Evolutionary conservation across 78 protist species (phyloP).

Genomic region (Acrasis kona): DNA sequence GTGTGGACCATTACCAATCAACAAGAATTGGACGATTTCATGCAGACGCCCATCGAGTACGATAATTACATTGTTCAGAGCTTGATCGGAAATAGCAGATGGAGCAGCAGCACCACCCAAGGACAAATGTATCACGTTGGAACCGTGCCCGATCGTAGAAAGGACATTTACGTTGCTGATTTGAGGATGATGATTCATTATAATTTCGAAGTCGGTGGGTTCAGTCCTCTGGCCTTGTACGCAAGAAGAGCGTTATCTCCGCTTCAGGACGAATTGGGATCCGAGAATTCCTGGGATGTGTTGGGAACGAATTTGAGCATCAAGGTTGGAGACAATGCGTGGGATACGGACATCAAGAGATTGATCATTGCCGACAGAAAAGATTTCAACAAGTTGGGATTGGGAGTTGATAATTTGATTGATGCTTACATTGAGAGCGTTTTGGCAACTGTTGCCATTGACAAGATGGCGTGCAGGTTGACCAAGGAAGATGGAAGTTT

Average conservation of each 20-base stretch:
- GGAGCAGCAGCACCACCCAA: slow-evolving; percentile 20
- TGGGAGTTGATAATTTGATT: slow-evolving; percentile 52
- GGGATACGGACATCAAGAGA: slow-evolving; percentile 38
- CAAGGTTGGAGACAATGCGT: not conserved
- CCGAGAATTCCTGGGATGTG: slow-evolving; percentile 30
- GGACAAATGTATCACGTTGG: slow-evolving; percentile 50
- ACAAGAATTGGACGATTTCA: slow-evolving; percentile 32
- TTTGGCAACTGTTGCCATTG: slow-evolving; percentile 39
- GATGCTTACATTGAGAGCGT: slow-evolving; percentile 43
- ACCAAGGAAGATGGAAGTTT: slow-evolving; percentile 8
- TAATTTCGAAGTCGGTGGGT: not conserved
- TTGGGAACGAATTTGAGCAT: slow-evolving; percentile 52
- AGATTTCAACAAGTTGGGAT: slow-evolving; percentile 43
- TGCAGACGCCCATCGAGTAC: slow-evolving; percentile 21
- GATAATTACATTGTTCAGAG: slow-evolving; percentile 49
- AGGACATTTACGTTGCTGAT: slow-evolving; percentile 22
- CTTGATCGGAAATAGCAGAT: slow-evolving; percentile 34
- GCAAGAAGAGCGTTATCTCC: slow-evolving; percentile 36
- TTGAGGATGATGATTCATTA: slow-evolving; percentile 42
- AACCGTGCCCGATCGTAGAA: slow-evolving; percentile 20
- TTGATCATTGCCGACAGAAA: slow-evolving; percentile 30
- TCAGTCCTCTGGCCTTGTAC: slow-evolving; percentile 35
- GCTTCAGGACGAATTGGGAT: slow-evolving; percentile 1
- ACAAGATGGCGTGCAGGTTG: slow-evolving; percentile 14
- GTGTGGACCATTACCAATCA: slow-evolving; percentile 36